Percentiles rank a stretch among this genome's conserved stretches.
Evolutionary conservation across 768 basidiomycete species (phyloP).

Genomic region (Gelatoporia subvermispora): DNA sequence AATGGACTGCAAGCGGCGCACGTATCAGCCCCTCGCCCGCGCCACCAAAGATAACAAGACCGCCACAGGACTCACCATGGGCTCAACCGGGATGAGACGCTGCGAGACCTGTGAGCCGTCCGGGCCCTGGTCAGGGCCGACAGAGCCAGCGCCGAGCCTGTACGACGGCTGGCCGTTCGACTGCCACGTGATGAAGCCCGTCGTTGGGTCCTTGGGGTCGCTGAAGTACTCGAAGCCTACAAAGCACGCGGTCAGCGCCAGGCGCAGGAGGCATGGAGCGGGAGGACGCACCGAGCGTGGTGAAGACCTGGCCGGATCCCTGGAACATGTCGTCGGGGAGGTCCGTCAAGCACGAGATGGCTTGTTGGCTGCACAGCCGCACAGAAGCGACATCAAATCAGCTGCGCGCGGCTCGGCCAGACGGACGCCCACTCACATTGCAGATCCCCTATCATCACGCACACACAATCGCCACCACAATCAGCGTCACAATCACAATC

Average conservation of each 20-base stretch:
- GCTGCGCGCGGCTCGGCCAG: neutral
- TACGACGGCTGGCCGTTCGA: conserved; percentile 50
- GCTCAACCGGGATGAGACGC: conserved; percentile 56
- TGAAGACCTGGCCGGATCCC: conserved; percentile 48
- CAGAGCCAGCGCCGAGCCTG: conserved; percentile 48
- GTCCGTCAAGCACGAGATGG: conserved; percentile 41
- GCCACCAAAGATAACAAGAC: neutral
- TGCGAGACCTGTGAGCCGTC: conserved; percentile 50
- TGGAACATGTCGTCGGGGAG: conserved; percentile 53
- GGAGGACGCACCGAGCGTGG: conserved; percentile 38
- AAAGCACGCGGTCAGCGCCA: neutral
- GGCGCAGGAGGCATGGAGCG: neutral
- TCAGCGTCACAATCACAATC: too few species aligned
- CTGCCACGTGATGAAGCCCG: conserved; percentile 76
- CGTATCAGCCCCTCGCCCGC: neutral
- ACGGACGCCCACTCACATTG: conserved; percentile 31
- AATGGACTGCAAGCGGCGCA: conserved; percentile 32
- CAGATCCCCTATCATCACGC: conserved; percentile 37
- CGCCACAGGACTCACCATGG: conserved; percentile 36
- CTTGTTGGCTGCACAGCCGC: conserved; percentile 35
- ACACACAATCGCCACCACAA: conserved; percentile 1
- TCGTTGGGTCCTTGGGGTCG: conserved; percentile 45
- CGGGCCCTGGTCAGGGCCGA: conserved; percentile 38
- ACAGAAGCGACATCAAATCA: neutral
- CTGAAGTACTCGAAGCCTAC: conserved; percentile 74